Conservation (phyloP, 768 basidiomycete species). For the Psilocybe azurescens region DNA sequence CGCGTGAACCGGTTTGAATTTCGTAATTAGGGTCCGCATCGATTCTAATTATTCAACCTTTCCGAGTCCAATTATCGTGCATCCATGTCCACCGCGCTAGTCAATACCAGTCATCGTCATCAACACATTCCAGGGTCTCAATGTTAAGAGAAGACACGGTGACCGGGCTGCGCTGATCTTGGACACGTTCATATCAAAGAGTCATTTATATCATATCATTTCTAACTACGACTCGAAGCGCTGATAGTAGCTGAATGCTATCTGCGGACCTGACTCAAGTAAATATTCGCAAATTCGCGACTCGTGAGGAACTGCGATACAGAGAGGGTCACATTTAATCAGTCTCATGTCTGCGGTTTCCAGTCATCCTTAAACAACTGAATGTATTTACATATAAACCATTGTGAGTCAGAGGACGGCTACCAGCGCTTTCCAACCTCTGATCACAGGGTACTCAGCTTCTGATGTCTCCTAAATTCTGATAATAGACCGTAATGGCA, state of each 20-base stretch:
- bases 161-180: not conserved
- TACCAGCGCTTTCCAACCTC: conserved; percentile 11
- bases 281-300: not conserved
- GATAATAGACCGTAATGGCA: conserved; percentile 12
- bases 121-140: conserved; percentile 10
- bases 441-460: conserved; percentile 22
- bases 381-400: conserved; percentile 20
- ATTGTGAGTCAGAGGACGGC: conserved; percentile 19
- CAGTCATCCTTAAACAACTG: conserved; percentile 6
- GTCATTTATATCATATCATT: not conserved
- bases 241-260: not conserved
- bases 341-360: not conserved
- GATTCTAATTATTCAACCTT: not conserved
- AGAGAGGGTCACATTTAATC: not conserved
- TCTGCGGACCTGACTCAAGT: conserved; percentile 10
- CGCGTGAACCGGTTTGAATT: conserved; percentile 9
- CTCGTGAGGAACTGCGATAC: conserved; percentile 3
- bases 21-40: conserved; percentile 5
- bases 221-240: not conserved
- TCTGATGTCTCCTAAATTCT: conserved; percentile 16
- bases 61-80: not conserved
- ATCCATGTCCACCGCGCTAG: not conserved
- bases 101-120: conserved; percentile 9
- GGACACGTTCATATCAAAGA: conserved; percentile 5
- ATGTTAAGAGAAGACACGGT: conserved; percentile 1